These are phyloP conservation scores for Acephala macrosclerotiorum DNA, from an alignment of 2,329 filamentous ascomycete species.

Conservation along the genomic window DNA sequence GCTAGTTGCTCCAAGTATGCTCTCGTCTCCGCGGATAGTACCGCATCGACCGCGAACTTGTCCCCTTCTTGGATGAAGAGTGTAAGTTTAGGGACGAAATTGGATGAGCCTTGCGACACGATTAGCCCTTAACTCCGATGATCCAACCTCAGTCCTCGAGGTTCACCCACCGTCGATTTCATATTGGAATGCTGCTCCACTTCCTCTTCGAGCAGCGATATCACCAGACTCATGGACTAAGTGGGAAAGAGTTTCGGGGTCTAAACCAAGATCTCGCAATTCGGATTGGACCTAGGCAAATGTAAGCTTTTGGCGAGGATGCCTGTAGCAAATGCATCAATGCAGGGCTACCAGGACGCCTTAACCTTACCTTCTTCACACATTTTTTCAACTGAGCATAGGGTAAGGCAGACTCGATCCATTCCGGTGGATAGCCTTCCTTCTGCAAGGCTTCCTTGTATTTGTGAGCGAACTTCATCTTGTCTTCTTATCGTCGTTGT, in stretches of 20 bases:
- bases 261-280: conserved; percentile 74
- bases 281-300: conserved; percentile 57
- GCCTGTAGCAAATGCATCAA: not conserved
- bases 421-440: conserved; percentile 78
- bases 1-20: conserved; percentile 66
- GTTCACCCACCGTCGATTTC: conserved; percentile 56
- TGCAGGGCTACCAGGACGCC: not conserved
- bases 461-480: conserved; percentile 87
- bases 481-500: conserved; percentile 4
- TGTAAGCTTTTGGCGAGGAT: not conserved
- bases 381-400: conserved; percentile 89
- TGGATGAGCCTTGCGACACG: conserved; percentile 46
- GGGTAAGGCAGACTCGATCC: conserved; percentile 78
- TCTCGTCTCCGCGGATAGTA: conserved; percentile 62
- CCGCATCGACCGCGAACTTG: conserved; percentile 73
- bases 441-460: conserved; percentile 74
- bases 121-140: not conserved
- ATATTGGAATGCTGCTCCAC: conserved; percentile 56
- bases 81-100: conserved; percentile 72
- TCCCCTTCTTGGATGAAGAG: conserved; percentile 72
- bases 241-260: conserved; percentile 71
- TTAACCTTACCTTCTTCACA: conserved; percentile 73
- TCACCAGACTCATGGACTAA: conserved; percentile 53
- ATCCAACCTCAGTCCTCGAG: not conserved
- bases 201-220: conserved; percentile 15